Percentiles rank a stretch among this genome's conserved stretches.
Evolutionary conservation across 345 rosid genomes (phyloP).

Genomic region (Brassica napus): DNA sequence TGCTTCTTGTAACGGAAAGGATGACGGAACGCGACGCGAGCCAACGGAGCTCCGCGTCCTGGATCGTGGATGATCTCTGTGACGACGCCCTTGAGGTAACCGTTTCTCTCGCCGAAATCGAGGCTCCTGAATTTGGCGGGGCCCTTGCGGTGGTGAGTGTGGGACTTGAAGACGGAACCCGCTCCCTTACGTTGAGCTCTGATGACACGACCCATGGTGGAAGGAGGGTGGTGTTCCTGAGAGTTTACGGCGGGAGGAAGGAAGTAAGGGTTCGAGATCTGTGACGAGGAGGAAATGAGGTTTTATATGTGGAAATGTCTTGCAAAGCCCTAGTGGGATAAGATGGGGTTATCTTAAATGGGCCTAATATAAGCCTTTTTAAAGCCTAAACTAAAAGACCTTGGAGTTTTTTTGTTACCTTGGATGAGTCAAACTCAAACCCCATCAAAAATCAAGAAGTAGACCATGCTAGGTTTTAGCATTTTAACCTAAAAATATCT

Average conservation of each 20-base stretch:
- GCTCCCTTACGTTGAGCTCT: slow-evolving; percentile 79
- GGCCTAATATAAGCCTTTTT: background rate
- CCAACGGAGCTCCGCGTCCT: background rate
- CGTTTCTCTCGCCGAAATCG: background rate
- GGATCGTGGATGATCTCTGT: background rate
- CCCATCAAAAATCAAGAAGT: background rate
- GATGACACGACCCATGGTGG: slow-evolving; percentile 66
- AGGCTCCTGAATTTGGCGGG: slow-evolving; percentile 35
- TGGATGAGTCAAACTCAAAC: background rate
- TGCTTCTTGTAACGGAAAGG: background rate
- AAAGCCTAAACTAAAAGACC: slow-evolving; percentile 9
- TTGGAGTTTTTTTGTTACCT: background rate
- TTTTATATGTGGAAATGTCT: background rate
- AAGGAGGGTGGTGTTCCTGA: background rate
- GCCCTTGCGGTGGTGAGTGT: slow-evolving; percentile 79
- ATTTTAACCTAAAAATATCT: no score
- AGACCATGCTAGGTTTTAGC: background rate
- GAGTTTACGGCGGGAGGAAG: slow-evolving; percentile 22
- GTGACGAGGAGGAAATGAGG: background rate
- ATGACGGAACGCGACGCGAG: background rate
- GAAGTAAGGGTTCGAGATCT: background rate
- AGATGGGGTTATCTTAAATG: background rate
- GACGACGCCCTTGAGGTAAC: background rate
- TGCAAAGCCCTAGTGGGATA: slow-evolving; percentile 31
- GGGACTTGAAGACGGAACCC: slow-evolving; percentile 73